Percentiles rank a stretch among this genome's conserved stretches.
These are phyloP conservation scores for Podaxis sp. DNA, from an alignment of 768 basidiomycete genomes.

Conservation along the genomic window DNA sequence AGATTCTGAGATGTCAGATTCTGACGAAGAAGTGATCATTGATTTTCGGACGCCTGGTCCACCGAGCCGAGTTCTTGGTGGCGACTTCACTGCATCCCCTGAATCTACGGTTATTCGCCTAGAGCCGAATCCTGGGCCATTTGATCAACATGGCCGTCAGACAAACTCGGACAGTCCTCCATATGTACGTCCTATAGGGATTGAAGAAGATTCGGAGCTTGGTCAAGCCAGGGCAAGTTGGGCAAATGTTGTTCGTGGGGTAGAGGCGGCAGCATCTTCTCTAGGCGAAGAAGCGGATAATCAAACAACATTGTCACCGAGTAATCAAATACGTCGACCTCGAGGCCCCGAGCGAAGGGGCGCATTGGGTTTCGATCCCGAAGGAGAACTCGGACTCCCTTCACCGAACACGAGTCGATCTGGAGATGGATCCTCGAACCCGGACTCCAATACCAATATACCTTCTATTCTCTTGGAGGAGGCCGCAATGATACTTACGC, in stretches of 20 bases:
- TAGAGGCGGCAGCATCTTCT: constrained; percentile 9
- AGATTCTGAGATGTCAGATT: constrained; percentile 9
- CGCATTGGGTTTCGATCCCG: constrained; percentile 6
- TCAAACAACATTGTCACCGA: background rate
- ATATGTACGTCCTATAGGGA: background rate
- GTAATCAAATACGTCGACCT: background rate
- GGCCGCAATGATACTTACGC: background rate
- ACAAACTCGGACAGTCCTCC: background rate
- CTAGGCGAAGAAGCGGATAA: background rate
- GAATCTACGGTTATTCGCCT: constrained; percentile 7
- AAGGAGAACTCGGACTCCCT: constrained; percentile 5
- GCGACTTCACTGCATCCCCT: constrained; percentile 7
- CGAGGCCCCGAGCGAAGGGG: background rate
- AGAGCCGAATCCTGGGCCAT: constrained; percentile 3
- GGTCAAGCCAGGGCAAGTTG: constrained; percentile 9
- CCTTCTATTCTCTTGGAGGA: constrained; percentile 5
- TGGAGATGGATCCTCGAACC: background rate
- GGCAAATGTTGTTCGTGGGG: constrained; percentile 11
- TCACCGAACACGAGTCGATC: background rate
- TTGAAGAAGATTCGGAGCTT: constrained; percentile 6
- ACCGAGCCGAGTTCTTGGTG: constrained; percentile 1
- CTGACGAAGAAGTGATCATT: constrained; percentile 12
- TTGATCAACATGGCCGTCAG: background rate
- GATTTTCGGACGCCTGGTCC: constrained; percentile 4
- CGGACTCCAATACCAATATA: background rate